These are phyloP conservation scores for Nemania sp. DNA, from an alignment of 2,329 filamentous ascomycete species.

Conservation along the genomic window DNA sequence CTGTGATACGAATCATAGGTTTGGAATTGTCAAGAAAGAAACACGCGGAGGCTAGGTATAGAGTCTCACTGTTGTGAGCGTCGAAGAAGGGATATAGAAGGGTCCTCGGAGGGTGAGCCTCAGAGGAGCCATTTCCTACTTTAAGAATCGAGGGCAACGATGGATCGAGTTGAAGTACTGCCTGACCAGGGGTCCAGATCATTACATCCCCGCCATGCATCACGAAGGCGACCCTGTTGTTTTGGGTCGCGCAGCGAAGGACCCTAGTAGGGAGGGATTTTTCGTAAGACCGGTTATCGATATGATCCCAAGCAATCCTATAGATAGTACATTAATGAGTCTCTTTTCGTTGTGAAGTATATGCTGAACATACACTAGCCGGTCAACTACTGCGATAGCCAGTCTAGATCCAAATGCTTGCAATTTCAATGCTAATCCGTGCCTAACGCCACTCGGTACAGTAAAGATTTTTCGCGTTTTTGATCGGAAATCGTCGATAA, in stretches of 20 bases:
- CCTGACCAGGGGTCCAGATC: conserved; percentile 42
- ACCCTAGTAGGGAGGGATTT: conserved; percentile 39
- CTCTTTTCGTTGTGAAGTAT: neutral
- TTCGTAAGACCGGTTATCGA: conserved; percentile 34
- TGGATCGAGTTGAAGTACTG: conserved; percentile 29
- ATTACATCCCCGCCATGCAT: conserved; percentile 39
- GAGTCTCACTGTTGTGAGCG: conserved; percentile 31
- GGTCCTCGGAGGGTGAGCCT: conserved; percentile 17
- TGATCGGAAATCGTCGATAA: conserved; percentile 41
- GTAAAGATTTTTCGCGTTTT: conserved; percentile 41
- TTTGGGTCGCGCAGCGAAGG: conserved; percentile 33
- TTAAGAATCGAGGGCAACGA: conserved; percentile 19
- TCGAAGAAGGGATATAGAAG: conserved; percentile 39
- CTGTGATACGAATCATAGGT: neutral
- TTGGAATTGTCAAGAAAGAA: no score
- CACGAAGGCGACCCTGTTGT: conserved; percentile 38
- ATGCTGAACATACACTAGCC: conserved; percentile 39
- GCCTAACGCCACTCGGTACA: conserved; percentile 34
- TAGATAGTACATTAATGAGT: conserved; percentile 28
- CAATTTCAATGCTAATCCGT: conserved; percentile 24
- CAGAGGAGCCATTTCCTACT: neutral
- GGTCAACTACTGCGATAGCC: conserved; percentile 37
- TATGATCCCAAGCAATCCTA: conserved; percentile 46
- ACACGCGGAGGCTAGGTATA: conserved; percentile 41
- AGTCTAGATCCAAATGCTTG: conserved; percentile 43